phyloP scores from a whole-genome alignment of 2,329 filamentous ascomycete species.

The Monosporascus sp. region DNA sequence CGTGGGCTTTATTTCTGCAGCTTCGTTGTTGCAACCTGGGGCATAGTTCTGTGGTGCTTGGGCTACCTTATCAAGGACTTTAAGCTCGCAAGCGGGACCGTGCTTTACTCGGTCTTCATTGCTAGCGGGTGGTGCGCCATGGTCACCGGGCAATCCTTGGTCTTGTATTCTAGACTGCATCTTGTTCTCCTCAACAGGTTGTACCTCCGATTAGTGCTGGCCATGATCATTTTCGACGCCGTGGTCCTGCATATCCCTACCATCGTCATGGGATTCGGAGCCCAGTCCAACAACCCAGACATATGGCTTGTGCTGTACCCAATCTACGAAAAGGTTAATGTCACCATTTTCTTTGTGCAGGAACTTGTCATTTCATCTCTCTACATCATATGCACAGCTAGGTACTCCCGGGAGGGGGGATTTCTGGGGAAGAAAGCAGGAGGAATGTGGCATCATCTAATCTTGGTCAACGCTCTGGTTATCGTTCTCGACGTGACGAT shows the following conservation, averaged over 20 bases:
- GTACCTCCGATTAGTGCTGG: slow-evolving; percentile 43
- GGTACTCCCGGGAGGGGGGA: too few species aligned
- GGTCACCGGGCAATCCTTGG: slow-evolving; percentile 52
- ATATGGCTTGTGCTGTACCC: slow-evolving; percentile 5
- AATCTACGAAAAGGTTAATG: slow-evolving; percentile 29
- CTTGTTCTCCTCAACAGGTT: slow-evolving; percentile 47
- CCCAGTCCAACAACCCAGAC: not conserved
- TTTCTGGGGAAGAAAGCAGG: slow-evolving; percentile 37
- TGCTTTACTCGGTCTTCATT: slow-evolving; percentile 15
- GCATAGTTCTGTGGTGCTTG: slow-evolving; percentile 11
- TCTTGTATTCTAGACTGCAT: slow-evolving; percentile 56
- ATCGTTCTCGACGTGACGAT: slow-evolving; percentile 35
- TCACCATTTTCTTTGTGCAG: slow-evolving; percentile 39
- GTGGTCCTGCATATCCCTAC: slow-evolving; percentile 49
- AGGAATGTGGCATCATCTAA: slow-evolving; percentile 34
- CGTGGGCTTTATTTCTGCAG: slow-evolving; percentile 38
- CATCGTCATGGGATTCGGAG: slow-evolving; percentile 37
- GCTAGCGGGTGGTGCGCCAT: slow-evolving; percentile 51
- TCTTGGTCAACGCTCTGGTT: slow-evolving; percentile 37
- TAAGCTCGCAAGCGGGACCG: slow-evolving; percentile 4
- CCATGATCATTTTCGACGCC: slow-evolving; percentile 52
- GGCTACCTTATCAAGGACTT: slow-evolving; percentile 12
- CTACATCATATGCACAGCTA: slow-evolving; percentile 32
- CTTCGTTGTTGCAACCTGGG: slow-evolving; percentile 26
- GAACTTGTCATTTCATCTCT: slow-evolving; percentile 41